phyloP scores from a whole-genome alignment of 164 flowering plant species.

The Nymphaea thermarum region DNA sequence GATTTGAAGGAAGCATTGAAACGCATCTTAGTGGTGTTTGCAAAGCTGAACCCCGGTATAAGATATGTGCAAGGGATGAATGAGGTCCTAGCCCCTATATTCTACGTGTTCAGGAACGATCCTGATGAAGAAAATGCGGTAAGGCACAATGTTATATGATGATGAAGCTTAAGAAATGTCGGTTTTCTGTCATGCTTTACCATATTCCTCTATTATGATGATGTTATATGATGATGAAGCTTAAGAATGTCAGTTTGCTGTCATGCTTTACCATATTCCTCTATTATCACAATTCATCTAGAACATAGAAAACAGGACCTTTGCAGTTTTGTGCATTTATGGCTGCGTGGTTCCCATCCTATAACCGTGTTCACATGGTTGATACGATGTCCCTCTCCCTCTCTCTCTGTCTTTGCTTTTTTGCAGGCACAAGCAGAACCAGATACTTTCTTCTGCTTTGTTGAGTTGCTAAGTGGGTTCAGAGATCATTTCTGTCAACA shows the following conservation, averaged over 20 bases:
- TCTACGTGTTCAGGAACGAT: constrained; percentile 77
- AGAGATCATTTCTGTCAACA: constrained; percentile 92
- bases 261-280: not conserved
- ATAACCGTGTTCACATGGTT: not conserved
- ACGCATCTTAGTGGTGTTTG: constrained; percentile 71
- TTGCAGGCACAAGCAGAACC: constrained; percentile 86
- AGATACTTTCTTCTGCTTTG: constrained; percentile 96
- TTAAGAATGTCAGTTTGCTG: too few species aligned
- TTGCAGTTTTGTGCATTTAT: not conserved
- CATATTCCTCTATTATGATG: not conserved
- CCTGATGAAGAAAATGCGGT: constrained; percentile 82
- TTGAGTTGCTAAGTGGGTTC: constrained; percentile 84
- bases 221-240: not conserved
- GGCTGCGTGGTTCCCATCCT: not conserved
- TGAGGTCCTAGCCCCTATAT: constrained; percentile 92
- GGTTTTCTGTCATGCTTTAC: not conserved
- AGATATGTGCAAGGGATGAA: constrained; percentile 99
- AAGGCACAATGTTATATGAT: constrained; percentile 13
- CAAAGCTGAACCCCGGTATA: constrained; percentile 95
- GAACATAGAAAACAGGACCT: not conserved
- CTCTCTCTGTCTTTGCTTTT: constrained; percentile 9
- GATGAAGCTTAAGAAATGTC: not conserved
- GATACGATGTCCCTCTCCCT: not conserved
- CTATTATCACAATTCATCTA: not conserved
- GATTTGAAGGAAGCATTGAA: constrained; percentile 65